Evolutionary conservation across 345 rosid genomes (phyloP), one percentile per base, ranked within the genome.

Genomic region (Melastoma malabathricum): DNA sequence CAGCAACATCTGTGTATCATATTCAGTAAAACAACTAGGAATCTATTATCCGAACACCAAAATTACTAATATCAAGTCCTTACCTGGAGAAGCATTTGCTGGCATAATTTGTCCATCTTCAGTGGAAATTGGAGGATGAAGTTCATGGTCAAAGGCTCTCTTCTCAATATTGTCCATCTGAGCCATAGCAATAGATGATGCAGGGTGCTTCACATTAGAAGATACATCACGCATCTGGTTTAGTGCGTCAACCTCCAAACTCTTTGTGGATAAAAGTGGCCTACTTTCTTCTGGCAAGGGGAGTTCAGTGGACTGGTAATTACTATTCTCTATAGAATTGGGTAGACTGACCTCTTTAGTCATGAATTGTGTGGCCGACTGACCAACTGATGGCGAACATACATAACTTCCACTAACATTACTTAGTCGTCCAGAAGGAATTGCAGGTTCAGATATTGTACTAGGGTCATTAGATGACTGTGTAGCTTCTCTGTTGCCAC

Each of bases 371-470:
- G 38, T 29, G 38, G 38, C 9, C 9, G 38, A 10, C 38, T 29
- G 38, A 29, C 38, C 38, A 29, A 29, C 80, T 8, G 71, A 47
- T 65, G 79, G 62, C 58, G 71, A 63, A 17, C 64, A 75, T 12
- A 57, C 59, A 54, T 59, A 69, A 29, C 50, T 50, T 57, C 54
- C 78, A 63, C 60, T 65, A 39, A 51, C 63, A 69, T 66, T 79
- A 65, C 67, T 71, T 60, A 57, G 58, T 69, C 76, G 65, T 58
- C 72, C 79, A 74, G 57, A 76, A 44, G 75, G 68, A 57, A 60
- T 53, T 13, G 68, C 54, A 55, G 55, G 75, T 51, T 78, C 82
- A 55, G 76, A 59, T 56, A 67, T 62, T 68, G 55, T 64, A 61
- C 65, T 63, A 52, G 60, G 86, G 88, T 62, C 64, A 23, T 54